Evolutionary conservation across 345 rosid genomes (phyloP), one percentile per base, ranked within the genome.

Genomic region (Acer negundo): DNA sequence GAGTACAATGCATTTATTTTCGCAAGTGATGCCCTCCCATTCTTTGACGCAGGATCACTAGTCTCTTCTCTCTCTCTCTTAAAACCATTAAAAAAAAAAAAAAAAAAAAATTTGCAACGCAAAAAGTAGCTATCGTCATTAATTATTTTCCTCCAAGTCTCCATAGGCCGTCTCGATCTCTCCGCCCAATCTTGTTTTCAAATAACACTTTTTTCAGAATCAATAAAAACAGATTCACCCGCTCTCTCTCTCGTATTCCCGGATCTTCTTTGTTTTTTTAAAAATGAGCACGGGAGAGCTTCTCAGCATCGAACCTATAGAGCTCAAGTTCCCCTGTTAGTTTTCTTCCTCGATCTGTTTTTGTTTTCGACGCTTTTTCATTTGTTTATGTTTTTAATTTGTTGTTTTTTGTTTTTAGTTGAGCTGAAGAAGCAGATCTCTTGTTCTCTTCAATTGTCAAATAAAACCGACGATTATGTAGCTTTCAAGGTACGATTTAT

Each of bases 341-440:
- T 84, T 67, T 66, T 17, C 46, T 3, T 49, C 38, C 6, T 74
- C 26, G 71, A 69, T 74, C 73, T 74, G n/a, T 81, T 74, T 72
- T 40, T 67, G 69, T n/a, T 51, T 79, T 79, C 69, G 58, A n/a
- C 47, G 67, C 66, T 6, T 71, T 51, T 83, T 70, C 17, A 38
- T 79, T 28, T 58, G 63, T 31, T 44, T 73, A 28, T 72, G 0
- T 62, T 46, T 67, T 63, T 61, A 4, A 2, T 63, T 55, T 65
- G 53, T 69, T 67, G 40, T 56, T 74, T 47, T 75, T 10, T 38
- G 53, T 80, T 77, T 42, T 84, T 72, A 90, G 97, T 92, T 80
- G 94, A 92, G 82, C 86, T 92, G 86, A 89, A 81, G 94, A 92
- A 90, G 90, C 97, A 90, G 97, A 92, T 92, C 93, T 86, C 91